Evolutionary conservation across 176 grass and related monocot genomes (phyloP).

Genomic region (Zea luxurians): DNA sequence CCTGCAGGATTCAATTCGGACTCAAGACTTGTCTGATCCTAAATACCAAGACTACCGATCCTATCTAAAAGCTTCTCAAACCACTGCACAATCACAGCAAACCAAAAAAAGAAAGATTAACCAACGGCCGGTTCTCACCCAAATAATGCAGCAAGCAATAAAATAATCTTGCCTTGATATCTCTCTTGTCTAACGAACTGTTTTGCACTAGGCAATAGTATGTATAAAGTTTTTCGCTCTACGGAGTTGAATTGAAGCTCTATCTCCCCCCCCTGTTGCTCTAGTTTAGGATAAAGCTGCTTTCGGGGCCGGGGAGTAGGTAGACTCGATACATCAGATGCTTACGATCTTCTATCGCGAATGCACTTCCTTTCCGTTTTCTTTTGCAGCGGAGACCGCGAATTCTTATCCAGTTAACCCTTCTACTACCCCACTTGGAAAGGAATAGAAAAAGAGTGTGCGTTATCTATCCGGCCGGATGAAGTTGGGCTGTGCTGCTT

Average conservation of each 20-base stretch:
- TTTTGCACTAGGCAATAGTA: conserved; percentile 26
- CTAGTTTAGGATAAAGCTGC: conserved; percentile 47
- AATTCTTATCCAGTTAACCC: conserved; percentile 34
- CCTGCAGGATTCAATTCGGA: not conserved
- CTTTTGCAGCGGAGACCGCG: conserved; percentile 16
- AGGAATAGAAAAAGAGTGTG: not conserved
- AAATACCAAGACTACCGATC: no score
- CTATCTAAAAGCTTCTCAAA: not conserved
- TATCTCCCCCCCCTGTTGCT: not conserved
- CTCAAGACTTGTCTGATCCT: no score
- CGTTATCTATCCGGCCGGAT: conserved; percentile 29
- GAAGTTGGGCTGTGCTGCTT: conserved; percentile 39
- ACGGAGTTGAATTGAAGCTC: conserved; percentile 40
- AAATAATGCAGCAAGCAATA: conserved; percentile 16
- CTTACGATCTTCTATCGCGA: conserved; percentile 29
- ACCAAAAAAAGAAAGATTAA: not conserved
- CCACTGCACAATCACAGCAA: not conserved
- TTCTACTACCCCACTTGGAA: not conserved
- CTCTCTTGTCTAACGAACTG: not conserved
- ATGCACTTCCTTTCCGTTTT: conserved; percentile 11
- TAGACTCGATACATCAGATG: conserved; percentile 49
- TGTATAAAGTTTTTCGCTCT: not conserved
- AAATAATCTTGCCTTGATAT: not conserved
- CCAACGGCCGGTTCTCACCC: not conserved
- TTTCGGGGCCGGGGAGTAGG: conserved; percentile 42